Evolutionary conservation across 2,329 filamentous ascomycete genomes (phyloP), one percentile per base, ranked within the genome.

Genomic region (Sporothrix euskadiensis): DNA sequence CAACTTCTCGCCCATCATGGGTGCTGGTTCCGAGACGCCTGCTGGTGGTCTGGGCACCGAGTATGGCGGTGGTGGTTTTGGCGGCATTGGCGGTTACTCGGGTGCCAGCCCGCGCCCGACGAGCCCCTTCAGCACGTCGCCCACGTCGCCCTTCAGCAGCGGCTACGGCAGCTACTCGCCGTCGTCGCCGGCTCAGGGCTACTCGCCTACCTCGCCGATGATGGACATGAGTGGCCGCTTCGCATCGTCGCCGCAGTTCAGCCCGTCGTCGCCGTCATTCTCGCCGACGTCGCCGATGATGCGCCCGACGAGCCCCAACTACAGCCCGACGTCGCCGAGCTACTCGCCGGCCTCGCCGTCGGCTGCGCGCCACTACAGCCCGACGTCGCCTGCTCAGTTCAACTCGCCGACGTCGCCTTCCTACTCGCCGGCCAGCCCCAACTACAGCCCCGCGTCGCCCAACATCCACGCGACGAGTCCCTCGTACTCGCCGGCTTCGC

Each of bases 1-100:
- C 80, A 88, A 88, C 81, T 92, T 92, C 86, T 96, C 93, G 47
- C 93, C 93, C 69, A 94, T 96, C 79, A 90, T 92, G 77, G 88
- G 88, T 75, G 87, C 89, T 70, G 92, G 91, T 39, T 95, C 94
- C 72, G 92, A 94, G 75, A 86, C 86, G 73, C 88, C 91, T 44
- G 84, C 85, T 63, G 90, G 47, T 8, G 66, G 90, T 65, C 93
- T 92, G 78, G 87, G 86, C 74, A 88, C 87, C 3, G 88, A 88
- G 76, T 90, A 90, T 72, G 85, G 83, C 54, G 83, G 85, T 69
- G 84, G 86, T 75, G 87, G 87, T 73, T 80, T 81, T 71, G 83
- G 84, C 73, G 73, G 74, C 65, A 79, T 84, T 68, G 83, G 84
- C 71, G 81, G 83, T 35, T 92, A 90, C 79, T 85, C 85, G 49